phyloP scores from a whole-genome alignment of 208 protist species.

The Naegleria lovaniensis region DNA sequence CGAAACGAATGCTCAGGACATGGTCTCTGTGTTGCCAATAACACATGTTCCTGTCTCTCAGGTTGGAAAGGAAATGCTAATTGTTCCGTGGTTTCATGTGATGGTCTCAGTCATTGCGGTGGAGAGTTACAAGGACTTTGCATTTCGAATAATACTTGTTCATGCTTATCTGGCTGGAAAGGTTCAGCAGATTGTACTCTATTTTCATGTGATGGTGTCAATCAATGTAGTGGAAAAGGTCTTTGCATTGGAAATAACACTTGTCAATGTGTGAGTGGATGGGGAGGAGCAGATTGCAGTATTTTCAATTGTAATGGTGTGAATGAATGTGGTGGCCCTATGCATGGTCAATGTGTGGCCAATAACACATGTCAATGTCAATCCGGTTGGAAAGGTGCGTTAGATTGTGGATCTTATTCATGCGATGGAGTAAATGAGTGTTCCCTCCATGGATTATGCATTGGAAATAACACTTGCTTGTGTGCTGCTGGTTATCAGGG shows the following conservation, averaged over 20 bases:
- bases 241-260: not conserved
- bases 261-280: not conserved
- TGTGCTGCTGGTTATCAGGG: not conserved
- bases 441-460: not conserved
- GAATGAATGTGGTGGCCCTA: not conserved
- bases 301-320: not conserved
- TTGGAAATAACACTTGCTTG: not conserved
- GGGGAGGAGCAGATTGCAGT: not conserved
- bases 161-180: not conserved
- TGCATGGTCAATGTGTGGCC: not conserved
- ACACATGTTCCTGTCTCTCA: not conserved
- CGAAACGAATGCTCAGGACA: not conserved
- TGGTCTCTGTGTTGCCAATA: not conserved
- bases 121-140: not conserved
- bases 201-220: not conserved
- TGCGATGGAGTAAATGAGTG: not conserved
- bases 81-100: not conserved
- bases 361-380: not conserved
- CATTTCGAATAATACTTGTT: not conserved
- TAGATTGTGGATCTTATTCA: not conserved
- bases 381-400: not conserved
- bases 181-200: not conserved
- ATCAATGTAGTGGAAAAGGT: not conserved
- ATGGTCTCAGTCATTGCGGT: not conserved
- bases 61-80: not conserved